Evolutionary conservation across 2,329 filamentous ascomycete species (phyloP).

Genomic region (Fusarium scirpi): DNA sequence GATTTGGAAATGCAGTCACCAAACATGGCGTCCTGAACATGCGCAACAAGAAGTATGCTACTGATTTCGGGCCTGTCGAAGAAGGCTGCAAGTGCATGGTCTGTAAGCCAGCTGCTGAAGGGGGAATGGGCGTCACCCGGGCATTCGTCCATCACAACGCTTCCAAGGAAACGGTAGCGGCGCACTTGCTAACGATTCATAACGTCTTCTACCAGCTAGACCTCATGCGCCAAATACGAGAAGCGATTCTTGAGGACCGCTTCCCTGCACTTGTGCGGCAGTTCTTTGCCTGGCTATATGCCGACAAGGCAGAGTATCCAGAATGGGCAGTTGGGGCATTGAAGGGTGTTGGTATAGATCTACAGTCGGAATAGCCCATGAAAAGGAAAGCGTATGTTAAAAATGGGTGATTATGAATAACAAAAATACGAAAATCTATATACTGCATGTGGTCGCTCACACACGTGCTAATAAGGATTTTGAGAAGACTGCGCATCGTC

Average conservation of each 20-base stretch:
- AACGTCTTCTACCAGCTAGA: constrained; percentile 94
- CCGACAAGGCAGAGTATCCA: constrained; percentile 74
- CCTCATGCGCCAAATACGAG: constrained; percentile 80
- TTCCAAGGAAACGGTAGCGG: constrained; percentile 94
- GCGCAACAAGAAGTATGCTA: constrained; percentile 77
- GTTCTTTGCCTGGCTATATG: constrained; percentile 83
- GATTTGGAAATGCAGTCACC: constrained; percentile 95
- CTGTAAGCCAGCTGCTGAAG: constrained; percentile 75
- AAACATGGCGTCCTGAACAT: constrained; percentile 85
- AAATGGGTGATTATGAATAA: constrained; percentile 23
- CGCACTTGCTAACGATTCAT: constrained; percentile 87
- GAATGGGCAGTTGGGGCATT: constrained; percentile 87
- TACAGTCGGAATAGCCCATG: constrained; percentile 41
- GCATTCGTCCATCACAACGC: constrained; percentile 93
- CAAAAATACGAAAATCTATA: constrained; percentile 40
- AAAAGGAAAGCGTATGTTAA: constrained; percentile 11
- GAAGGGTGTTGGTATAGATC: constrained; percentile 80
- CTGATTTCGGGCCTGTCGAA: constrained; percentile 87
- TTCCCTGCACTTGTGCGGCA: constrained; percentile 81
- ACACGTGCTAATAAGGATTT: constrained; percentile 27
- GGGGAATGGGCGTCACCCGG: constrained; percentile 83
- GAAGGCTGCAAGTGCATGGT: constrained; percentile 83
- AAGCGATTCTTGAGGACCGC: constrained; percentile 82
- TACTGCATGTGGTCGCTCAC: constrained; percentile 26
- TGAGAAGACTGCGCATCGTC: constrained; percentile 14